Conservation (phyloP, 306 rosid genomes). For the Purshia tridentata region DNA sequence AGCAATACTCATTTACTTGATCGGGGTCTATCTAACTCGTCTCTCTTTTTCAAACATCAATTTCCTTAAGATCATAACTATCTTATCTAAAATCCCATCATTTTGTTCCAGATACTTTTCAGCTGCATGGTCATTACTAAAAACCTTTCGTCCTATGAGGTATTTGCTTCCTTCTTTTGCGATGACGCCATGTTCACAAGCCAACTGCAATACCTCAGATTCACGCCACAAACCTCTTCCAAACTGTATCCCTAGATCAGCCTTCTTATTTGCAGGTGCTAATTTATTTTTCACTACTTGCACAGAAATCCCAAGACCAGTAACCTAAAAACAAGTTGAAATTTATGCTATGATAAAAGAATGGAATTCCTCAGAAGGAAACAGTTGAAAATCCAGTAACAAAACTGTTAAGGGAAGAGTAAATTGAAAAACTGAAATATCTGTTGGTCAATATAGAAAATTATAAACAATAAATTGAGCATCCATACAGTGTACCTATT, state of each 20-base stretch:
- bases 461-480: not conserved
- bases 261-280: constrained; percentile 64
- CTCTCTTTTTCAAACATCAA: constrained; percentile 35
- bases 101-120: constrained; percentile 47
- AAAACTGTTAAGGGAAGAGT: not conserved
- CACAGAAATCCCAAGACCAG: constrained; percentile 50
- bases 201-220: constrained; percentile 73
- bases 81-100: constrained; percentile 42
- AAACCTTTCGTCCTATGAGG: constrained; percentile 46
- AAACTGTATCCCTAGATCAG: constrained; percentile 61
- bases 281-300: constrained; percentile 82
- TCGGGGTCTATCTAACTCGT: not conserved
- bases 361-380: not conserved
- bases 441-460: too few relatives aligned
- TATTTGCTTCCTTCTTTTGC: constrained; percentile 50
- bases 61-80: constrained; percentile 49
- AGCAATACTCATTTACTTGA: constrained; percentile 12
- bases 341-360: not conserved
- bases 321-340: constrained; percentile 36
- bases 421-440: not conserved
- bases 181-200: constrained; percentile 66
- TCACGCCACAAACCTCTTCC: constrained; percentile 71
- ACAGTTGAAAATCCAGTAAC: not conserved
- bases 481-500: not conserved
- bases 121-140: constrained; percentile 47